These are phyloP conservation scores for Backusella circina DNA, from an alignment of 192 early-diverging fungal species.

Conservation along the genomic window DNA sequence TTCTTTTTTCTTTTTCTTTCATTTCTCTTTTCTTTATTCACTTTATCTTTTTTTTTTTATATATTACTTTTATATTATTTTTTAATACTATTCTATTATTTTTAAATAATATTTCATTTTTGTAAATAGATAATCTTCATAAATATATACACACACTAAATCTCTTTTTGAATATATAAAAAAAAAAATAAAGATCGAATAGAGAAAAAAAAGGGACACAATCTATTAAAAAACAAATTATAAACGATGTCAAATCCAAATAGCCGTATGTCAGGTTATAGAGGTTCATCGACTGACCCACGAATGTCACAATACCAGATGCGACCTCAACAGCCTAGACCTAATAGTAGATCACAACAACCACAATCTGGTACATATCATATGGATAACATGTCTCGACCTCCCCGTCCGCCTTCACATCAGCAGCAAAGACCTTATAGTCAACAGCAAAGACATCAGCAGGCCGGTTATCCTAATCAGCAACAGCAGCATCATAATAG, in stretches of 20 bases:
- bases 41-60: not conserved
- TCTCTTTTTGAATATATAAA: not conserved
- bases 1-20: slow-evolving; percentile 1
- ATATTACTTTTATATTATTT: slow-evolving; percentile 1
- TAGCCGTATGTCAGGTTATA: slow-evolving; percentile 6
- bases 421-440: not conserved
- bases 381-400: slow-evolving; percentile 5
- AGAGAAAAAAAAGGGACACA: not conserved
- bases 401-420: slow-evolving; percentile 10
- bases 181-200: not conserved
- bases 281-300: slow-evolving; percentile 7
- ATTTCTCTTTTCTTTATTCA: slow-evolving; percentile 7
- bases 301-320: slow-evolving; percentile 1
- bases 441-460: not conserved
- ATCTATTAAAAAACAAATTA: not conserved
- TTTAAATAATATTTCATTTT: not conserved
- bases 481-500: not conserved
- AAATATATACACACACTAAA: not conserved
- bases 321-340: not conserved
- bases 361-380: slow-evolving; percentile 1
- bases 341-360: slow-evolving; percentile 1
- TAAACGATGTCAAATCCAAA: slow-evolving; percentile 11
- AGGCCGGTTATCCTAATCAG: not conserved
- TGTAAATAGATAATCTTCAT: not conserved
- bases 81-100: not conserved